Evolutionary conservation across 2,329 filamentous ascomycete species (phyloP), one percentile per base, ranked within the genome.

Genomic region (Thelonectria olida): DNA sequence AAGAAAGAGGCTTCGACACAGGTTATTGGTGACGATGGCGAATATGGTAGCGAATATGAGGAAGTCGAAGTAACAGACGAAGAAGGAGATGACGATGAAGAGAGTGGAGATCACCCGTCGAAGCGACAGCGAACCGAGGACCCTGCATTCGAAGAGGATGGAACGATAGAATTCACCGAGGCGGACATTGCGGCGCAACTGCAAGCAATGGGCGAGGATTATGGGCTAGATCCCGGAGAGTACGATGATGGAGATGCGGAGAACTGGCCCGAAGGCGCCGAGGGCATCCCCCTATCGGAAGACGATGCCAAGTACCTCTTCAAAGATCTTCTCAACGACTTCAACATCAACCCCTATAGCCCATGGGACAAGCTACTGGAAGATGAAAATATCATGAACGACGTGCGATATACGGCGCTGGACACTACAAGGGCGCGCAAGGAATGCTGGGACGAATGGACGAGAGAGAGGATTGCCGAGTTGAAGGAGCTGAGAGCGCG

Each of bases 151-250:
- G 82, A 67, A 81, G 41, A 84, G 81, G 63, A 80, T 1, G 78
- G 76, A 1, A 83, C 86, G 0, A 79, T 96, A 7, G 95, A 97
- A 71, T 97, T 97, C 71, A 92, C 91, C 57, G 96, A 98, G 75
- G 95, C 94, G 54, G 96, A 99, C 72, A 96, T 99, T 69, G 94
- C 92, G 34, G 94, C 90, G 73, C 96, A 99, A 73, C 83, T 99
- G 12, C 92, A 92, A 54, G 90, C 92, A 23, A 97, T 97, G 92
- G 93, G 91, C 54, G 86, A 91, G 67, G 90, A 92, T n/a, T 93
- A 94, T 68, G 92, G 88, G 1, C 82, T 94, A 27, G 92, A 93
- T 38, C 88, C 88, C 0, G 92, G 88, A 51, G 91, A 93, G 71
- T 93, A 93, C 72, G 91, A 90, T 59, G 89, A 90, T 62, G 88